Evolutionary conservation across 495 filamentous ascomycete species (phyloP).

Genomic region (Talaromyces liani): DNA sequence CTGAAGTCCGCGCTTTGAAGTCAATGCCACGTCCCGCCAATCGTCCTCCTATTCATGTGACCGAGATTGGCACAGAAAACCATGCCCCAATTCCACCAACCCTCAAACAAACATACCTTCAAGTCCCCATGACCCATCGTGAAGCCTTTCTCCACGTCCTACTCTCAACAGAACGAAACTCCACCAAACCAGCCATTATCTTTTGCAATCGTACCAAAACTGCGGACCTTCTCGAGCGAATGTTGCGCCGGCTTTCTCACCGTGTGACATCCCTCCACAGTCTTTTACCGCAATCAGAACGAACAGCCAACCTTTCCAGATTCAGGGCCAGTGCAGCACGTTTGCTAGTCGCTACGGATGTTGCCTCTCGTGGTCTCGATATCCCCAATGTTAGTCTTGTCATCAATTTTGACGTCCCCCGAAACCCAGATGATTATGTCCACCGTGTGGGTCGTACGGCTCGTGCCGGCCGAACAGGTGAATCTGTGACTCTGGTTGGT

Average conservation of each 20-base stretch:
- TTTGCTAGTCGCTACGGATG: conserved; percentile 90
- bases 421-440: conserved; percentile 95
- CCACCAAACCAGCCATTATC: conserved; percentile 70
- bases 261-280: conserved; percentile 89
- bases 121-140: conserved; percentile 79
- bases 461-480: conserved; percentile 74
- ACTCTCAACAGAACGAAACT: conserved; percentile 70
- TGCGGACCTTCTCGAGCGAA: conserved; percentile 78
- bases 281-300: conserved; percentile 69
- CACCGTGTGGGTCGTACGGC: conserved; percentile 95
- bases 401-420: conserved; percentile 90
- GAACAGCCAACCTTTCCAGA: conserved; percentile 77
- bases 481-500: conserved; percentile 81
- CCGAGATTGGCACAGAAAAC: conserved; percentile 72
- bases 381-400: conserved; percentile 88
- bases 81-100: conserved; percentile 64
- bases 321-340: conserved; percentile 90
- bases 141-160: conserved; percentile 92
- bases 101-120: conserved; percentile 75
- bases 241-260: conserved; percentile 76
- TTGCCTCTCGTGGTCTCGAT: conserved; percentile 92
- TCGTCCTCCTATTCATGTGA: conserved; percentile 74
- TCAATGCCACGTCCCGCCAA: conserved; percentile 56
- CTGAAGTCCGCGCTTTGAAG: conserved; percentile 83
- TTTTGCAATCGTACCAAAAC: conserved; percentile 92